Base-by-base conservation (phyloP, 75 land plant species). In the Ceratopteris richardii region DNA sequence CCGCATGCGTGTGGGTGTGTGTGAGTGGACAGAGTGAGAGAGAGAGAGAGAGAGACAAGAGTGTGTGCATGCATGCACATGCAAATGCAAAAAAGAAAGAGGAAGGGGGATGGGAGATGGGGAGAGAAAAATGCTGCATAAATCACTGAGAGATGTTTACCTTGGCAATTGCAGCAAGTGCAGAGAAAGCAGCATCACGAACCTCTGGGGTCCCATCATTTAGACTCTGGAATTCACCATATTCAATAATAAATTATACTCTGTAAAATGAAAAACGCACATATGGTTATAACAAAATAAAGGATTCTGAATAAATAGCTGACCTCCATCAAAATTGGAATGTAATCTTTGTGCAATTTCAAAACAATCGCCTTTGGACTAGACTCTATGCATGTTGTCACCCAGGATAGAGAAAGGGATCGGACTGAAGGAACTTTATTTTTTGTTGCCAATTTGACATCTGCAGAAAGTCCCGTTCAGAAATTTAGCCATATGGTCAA, bases 161-260 rank as follows among this genome's bases (percentile, higher is more conserved):
- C 92, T 95, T 90, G 22, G 97, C 99, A 51, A 95, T 72, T 54
- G 91, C 97, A 31, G 99, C 97, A 68, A 95, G 76, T 31, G 76
- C 92, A 44, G 85, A 66, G 78, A 95, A 95, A 24, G 99, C 81
- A 41, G 99, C 88, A 80, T 95, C 99, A 63, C 99, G 73, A 20
- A 95, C 99, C 29, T 95, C 99, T 41, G 99, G 99, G 21, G 99
- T 87, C 1, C 99, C 92, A 71, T 95, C 99, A 73, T 82, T 84
- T n/a, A 95, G 56, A 62, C 99, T 69, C 98, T 94, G 56, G n/a
- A n/a, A n/a, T n/a, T n/a, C n/a, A n/a, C n/a, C n/a, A n/a, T n/a
- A 57, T 40, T 65, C 59, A 23, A 54, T 33, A 46, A 14, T 50
- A 46, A 41, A 51, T 28, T 23, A 27, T 28, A 18, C 14, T 52